A percentile compares a stretch with the other conserved stretches of the same genome.
Conservation (phyloP, 192 early-diverging fungal genomes). For the Gamsiella multidivaricata region DNA sequence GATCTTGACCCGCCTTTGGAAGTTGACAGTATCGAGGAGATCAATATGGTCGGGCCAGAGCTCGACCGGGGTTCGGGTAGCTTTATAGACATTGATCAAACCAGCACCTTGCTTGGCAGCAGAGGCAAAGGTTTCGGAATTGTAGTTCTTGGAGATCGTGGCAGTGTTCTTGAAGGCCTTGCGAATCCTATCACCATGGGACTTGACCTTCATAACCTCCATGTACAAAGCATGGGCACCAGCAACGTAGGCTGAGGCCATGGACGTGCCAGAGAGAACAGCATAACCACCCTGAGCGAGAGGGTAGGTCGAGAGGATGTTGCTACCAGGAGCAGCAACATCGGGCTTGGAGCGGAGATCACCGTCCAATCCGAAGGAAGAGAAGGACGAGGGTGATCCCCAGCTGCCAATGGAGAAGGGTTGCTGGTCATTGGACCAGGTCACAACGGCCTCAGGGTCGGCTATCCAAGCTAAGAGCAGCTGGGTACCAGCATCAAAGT, state of each 20-base stretch:
- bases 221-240: conserved; percentile 41
- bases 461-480: conserved; percentile 25
- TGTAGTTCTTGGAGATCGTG: conserved; percentile 4
- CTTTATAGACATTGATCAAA: conserved; percentile 32
- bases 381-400: conserved; percentile 66
- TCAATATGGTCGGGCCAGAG: conserved; percentile 20
- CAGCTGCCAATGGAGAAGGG: conserved; percentile 5
- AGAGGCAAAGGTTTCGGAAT: conserved; percentile 13
- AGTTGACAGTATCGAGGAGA: conserved; percentile 16
- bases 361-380: conserved; percentile 71
- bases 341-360: conserved; percentile 68
- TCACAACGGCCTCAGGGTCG: background rate
- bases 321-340: conserved; percentile 60
- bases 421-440: conserved; percentile 5
- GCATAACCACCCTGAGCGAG: conserved; percentile 14
- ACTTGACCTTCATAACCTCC: conserved; percentile 7
- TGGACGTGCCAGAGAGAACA: conserved; percentile 45
- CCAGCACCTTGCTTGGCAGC: conserved; percentile 41
- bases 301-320: conserved; percentile 45
- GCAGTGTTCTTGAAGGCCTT: conserved; percentile 30
- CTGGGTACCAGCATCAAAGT: conserved; percentile 37
- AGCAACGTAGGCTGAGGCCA: conserved; percentile 54
- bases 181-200: conserved; percentile 22
- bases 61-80: conserved; percentile 1
- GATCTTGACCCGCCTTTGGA: conserved; percentile 36